Evolutionary conservation across 169 alveolate species (phyloP).

Genomic region (Eimeria falciformis): DNA sequence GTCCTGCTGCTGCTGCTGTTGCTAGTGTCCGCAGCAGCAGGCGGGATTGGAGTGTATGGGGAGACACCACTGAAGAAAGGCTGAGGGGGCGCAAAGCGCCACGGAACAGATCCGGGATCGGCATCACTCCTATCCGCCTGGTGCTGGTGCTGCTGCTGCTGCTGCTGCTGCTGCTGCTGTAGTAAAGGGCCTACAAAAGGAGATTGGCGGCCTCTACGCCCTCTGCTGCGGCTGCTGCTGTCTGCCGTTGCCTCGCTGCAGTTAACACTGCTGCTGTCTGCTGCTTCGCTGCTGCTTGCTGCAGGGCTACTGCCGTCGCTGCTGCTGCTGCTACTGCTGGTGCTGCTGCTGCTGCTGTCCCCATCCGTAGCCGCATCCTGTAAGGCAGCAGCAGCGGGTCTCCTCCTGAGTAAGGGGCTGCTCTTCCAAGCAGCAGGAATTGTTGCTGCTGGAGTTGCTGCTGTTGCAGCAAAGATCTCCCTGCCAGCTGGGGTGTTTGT

Average conservation of each 20-base stretch:
- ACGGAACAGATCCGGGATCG: background rate
- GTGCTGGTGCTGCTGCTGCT: constrained; percentile 28
- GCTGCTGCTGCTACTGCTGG: background rate
- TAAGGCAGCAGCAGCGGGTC: background rate
- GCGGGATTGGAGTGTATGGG: background rate
- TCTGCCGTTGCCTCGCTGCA: constrained; percentile 1
- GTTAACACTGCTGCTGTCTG: background rate
- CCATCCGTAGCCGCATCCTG: background rate
- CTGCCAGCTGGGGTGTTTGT: background rate
- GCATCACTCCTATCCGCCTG: background rate
- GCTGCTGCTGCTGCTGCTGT: constrained; percentile 15
- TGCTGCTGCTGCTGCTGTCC: constrained; percentile 33
- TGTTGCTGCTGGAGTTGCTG: constrained; percentile 3
- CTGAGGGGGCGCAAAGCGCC: background rate
- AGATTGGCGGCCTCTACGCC: background rate
- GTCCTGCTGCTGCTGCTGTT: constrained; percentile 5
- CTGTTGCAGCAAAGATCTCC: background rate
- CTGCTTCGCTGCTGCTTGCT: background rate
- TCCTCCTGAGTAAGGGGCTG: background rate
- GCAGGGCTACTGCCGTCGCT: background rate
- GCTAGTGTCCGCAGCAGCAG: background rate
- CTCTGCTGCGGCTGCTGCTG: background rate
- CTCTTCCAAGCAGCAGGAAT: constrained; percentile 4
- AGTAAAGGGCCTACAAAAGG: constrained; percentile 10
- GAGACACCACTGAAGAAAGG: background rate